Evolutionary conservation across 2,329 filamentous ascomycete species (phyloP).

Genomic region (Didymella keratinophila): DNA sequence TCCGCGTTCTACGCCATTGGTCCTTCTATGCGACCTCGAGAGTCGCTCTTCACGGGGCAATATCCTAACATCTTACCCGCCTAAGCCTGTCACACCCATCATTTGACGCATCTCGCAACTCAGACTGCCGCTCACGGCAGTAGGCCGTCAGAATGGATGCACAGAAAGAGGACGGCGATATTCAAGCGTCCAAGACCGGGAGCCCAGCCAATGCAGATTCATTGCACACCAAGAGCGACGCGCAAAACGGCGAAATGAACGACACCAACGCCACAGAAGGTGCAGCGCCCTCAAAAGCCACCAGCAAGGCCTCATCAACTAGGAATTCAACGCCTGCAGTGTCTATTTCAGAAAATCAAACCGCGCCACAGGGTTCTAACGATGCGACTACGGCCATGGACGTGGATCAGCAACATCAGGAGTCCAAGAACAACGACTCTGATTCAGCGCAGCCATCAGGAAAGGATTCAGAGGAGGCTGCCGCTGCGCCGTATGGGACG

Average conservation of each 20-base stretch:
- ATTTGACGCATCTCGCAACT: constrained; percentile 32
- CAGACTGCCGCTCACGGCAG: constrained; percentile 31
- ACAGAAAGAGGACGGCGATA: constrained; percentile 48
- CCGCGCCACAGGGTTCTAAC: constrained; percentile 34
- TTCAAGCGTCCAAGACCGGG: constrained; percentile 40
- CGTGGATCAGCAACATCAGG: constrained; percentile 40
- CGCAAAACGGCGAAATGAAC: constrained; percentile 37
- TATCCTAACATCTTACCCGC: constrained; percentile 37
- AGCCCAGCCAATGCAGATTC: constrained; percentile 41
- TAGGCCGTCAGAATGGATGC: constrained; percentile 47
- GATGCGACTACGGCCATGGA: constrained; percentile 40
- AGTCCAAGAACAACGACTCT: constrained; percentile 38
- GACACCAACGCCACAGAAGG: constrained; percentile 35
- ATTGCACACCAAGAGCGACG: constrained; percentile 40
- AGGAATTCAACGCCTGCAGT: constrained; percentile 46
- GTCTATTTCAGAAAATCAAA: constrained; percentile 35
- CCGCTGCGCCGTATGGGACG: constrained; percentile 81
- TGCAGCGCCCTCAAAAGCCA: constrained; percentile 39
- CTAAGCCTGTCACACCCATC: constrained; percentile 31
- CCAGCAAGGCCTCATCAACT: constrained; percentile 48
- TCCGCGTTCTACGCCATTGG: constrained; percentile 46
- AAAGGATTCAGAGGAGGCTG: constrained; percentile 45
- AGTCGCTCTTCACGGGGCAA: constrained; percentile 41
- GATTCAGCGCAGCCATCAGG: constrained; percentile 42
- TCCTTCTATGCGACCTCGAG: constrained; percentile 50